phyloP scores from a whole-genome alignment of 208 protist genomes.

The Pavlovales sp. region DNA sequence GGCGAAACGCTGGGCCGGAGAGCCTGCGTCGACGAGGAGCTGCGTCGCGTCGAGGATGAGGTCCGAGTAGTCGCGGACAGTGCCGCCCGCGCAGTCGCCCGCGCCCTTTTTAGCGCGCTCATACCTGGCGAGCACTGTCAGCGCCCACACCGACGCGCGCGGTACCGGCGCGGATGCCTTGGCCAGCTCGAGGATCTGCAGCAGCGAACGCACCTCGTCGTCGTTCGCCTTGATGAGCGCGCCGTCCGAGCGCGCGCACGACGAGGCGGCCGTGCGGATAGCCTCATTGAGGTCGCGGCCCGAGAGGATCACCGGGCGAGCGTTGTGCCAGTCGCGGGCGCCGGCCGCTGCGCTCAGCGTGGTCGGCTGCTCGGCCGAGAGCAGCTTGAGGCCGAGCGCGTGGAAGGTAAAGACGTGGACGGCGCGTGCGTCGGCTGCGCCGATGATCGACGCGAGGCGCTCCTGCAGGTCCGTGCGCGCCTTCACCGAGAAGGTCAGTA shows the following conservation, averaged over 20 bases:
- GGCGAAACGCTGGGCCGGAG: no score
- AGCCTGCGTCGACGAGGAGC: not conserved
- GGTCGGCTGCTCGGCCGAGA: not conserved
- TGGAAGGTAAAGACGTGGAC: not conserved
- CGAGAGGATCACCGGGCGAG: not conserved
- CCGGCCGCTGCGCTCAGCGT: no score
- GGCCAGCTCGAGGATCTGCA: not conserved
- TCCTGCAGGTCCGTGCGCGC: not conserved
- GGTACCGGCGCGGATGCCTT: not conserved
- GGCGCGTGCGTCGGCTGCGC: no score
- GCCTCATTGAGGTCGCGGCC: not conserved
- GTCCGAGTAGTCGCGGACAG: not conserved
- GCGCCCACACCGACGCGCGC: not conserved
- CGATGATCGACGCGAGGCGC: not conserved
- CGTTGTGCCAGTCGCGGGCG: no score
- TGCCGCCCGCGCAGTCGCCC: no score
- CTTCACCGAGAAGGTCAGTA: not conserved
- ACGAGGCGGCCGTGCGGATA: not conserved
- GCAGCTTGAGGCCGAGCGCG: not conserved
- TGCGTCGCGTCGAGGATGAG: not conserved
- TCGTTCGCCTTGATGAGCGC: no score
- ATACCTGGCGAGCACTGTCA: not conserved
- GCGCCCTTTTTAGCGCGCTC: not conserved
- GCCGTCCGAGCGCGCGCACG: no score
- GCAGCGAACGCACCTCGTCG: not conserved